phyloP scores from a whole-genome alignment of 192 early-diverging fungal genomes.

The Diversispora epigaea region DNA sequence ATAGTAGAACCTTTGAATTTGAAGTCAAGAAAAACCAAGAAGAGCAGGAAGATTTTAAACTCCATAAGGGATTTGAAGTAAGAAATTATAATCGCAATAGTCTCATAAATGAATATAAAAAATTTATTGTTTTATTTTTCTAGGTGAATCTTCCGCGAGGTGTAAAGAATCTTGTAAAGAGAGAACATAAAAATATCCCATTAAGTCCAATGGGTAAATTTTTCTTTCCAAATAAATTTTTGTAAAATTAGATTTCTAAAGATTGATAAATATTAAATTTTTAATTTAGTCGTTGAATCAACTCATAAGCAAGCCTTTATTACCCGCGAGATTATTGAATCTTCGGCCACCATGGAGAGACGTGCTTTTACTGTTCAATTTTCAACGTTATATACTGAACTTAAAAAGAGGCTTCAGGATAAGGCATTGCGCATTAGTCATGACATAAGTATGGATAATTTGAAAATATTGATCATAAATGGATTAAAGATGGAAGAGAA shows the following conservation, averaged over 20 bases:
- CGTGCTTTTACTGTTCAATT: not conserved
- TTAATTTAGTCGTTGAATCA: conserved; percentile 20
- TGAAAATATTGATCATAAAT: conserved; percentile 3
- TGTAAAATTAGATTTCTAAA: not conserved
- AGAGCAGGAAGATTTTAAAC: conserved; percentile 13
- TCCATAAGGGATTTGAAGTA: conserved; percentile 11
- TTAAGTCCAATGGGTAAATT: not conserved
- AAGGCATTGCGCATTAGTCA: not conserved
- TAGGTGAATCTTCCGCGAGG: not conserved
- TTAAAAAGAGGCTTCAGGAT: not conserved
- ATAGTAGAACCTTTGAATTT: conserved; percentile 5
- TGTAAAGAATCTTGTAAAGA: not conserved
- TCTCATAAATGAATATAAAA: not conserved
- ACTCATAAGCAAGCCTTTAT: conserved; percentile 15
- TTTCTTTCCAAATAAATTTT: not conserved
- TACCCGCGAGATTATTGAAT: conserved; percentile 1
- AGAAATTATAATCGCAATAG: not conserved
- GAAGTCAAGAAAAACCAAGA: conserved; percentile 28
- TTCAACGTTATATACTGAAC: not conserved
- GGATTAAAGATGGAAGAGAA: conserved; percentile 4
- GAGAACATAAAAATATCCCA: not conserved
- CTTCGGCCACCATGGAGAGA: not conserved
- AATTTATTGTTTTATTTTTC: not conserved
- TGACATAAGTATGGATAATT: conserved; percentile 8
- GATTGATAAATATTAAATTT: not conserved